phyloP scores from a whole-genome alignment of 345 rosid species.

The Lagerstroemia speciosa region DNA sequence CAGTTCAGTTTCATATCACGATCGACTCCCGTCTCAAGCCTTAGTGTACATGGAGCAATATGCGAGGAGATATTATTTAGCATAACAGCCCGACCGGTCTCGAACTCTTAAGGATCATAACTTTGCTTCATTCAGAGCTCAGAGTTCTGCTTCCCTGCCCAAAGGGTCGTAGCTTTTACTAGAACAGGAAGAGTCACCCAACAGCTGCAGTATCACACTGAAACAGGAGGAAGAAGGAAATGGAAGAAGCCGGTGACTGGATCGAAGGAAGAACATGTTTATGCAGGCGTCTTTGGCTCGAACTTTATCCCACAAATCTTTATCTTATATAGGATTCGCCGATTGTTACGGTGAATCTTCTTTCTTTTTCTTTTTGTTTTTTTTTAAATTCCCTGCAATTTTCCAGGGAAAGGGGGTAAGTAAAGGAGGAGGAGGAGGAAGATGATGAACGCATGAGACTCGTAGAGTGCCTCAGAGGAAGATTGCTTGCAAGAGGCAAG shows the following conservation, averaged over 20 bases:
- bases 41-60: too few relatives aligned
- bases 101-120: neutral
- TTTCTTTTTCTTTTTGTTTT: too few relatives aligned
- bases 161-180: too few relatives aligned
- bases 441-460: constrained; percentile 38
- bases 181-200: neutral
- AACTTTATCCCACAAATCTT: too few relatives aligned
- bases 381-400: neutral
- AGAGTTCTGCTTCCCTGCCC: too few relatives aligned
- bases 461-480: constrained; percentile 73
- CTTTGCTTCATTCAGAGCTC: neutral
- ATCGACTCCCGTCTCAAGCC: too few relatives aligned
- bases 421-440: too few relatives aligned
- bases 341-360: too few relatives aligned
- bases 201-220: neutral
- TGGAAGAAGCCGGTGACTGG: neutral
- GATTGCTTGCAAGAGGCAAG: constrained; percentile 79
- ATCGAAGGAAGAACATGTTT: neutral
- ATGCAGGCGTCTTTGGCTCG: too few relatives aligned
- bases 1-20: too few relatives aligned
- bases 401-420: constrained; percentile 34
- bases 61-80: too few relatives aligned
- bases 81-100: neutral
- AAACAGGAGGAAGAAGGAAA: neutral
- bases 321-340: neutral